Conservation (phyloP, 1,139 yeast species). For the Casaregolazyma suthepensis region DNA sequence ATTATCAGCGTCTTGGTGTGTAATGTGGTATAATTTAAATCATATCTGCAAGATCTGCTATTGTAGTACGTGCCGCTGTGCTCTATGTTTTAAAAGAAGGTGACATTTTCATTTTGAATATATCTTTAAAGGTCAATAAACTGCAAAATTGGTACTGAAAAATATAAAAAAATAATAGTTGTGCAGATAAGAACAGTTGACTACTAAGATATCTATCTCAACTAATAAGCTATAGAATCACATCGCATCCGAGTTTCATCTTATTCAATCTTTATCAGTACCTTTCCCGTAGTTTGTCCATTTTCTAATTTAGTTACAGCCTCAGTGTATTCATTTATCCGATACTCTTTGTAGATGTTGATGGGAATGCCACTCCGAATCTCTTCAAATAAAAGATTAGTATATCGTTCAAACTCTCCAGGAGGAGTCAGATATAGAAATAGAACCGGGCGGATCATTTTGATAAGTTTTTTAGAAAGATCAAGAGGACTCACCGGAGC, state of each 20-base stretch:
- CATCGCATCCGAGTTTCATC: too few species aligned
- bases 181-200: too few species aligned
- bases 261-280: conserved; percentile 46
- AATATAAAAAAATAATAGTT: too few species aligned
- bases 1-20: too few species aligned
- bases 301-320: conserved; percentile 67
- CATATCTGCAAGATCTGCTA: too few species aligned
- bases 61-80: too few species aligned
- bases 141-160: too few species aligned
- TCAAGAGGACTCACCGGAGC: conserved; percentile 52
- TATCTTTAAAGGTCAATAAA: too few species aligned
- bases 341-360: conserved; percentile 48
- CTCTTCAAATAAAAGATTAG: conserved; percentile 41
- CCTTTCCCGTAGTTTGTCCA: conserved; percentile 74
- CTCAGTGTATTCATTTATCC: conserved; percentile 54
- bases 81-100: too few species aligned
- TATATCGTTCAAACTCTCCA: conserved; percentile 56
- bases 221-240: not conserved
- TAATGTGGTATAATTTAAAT: too few species aligned
- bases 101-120: too few species aligned
- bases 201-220: not conserved
- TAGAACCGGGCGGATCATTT: conserved; percentile 57
- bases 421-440: conserved; percentile 44
- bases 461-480: conserved; percentile 57
- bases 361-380: conserved; percentile 45